Base-by-base conservation (phyloP, 2,329 filamentous ascomycete genomes). In the Septoria linicola region DNA sequence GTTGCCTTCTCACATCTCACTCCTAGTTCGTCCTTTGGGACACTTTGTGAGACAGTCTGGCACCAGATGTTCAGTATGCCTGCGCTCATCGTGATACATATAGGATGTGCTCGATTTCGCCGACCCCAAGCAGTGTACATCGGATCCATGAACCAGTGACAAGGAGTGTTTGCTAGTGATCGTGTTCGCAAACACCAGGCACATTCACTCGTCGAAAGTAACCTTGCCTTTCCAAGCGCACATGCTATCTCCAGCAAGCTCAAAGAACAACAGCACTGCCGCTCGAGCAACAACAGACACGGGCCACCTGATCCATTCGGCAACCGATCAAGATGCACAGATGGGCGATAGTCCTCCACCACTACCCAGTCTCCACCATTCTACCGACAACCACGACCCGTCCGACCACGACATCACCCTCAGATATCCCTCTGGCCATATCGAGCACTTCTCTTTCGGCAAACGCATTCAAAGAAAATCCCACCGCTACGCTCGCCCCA, bases 341-440 rank as follows among this genome's bases (percentile, higher is more conserved):
- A 45, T 45, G 42, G 42, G 30, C 30, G 34, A 19, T 16, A 17
- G 23, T 16, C 30, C 31, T 35, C 13, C 16, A 10, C 10, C 8
- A 13, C 31, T 51, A 11, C 31, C 34, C 10, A 13, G n/a, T 13
- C 37, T 54, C 1, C 51, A 51, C 42, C 51, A 54, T n/a, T 42
- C 41, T 11, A 41, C 51, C 4, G 51, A 54, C 30, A 50, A 47
- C 17, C 31, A 54, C 32, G 41, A 54, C 3, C 11, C 36, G 6
- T 42, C 47, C 6, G 3, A 8, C 14, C 32, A 43, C 36, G 48
- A 42, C 31, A 23, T 54, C 8, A n/a, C 21, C 5, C 31, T 54
- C 4, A 35, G 17, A 10, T 54, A 51, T 19, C 51, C 47, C 10
- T 51, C 41, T 1, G 51, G 51, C 7, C 11, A 10, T 1, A 10